A percentile compares a stretch with the other conserved stretches of the same genome.
phyloP scores from a whole-genome alignment of 441 rosid genomes.

The Populus hybrid region DNA sequence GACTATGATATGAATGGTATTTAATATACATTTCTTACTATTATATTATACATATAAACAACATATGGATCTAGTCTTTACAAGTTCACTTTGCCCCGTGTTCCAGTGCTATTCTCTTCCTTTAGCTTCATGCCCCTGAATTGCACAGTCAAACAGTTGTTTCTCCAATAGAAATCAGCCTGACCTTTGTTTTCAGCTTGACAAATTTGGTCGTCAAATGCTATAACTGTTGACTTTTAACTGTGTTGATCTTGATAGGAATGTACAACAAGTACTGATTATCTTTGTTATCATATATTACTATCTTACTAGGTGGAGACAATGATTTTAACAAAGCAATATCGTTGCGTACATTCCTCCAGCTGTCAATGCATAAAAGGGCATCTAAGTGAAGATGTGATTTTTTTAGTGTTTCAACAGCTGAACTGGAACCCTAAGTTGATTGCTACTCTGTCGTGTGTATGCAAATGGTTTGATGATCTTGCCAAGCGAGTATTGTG shows the following conservation, averaged over 20 bases:
- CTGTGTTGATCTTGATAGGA: not conserved
- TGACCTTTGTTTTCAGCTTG: not conserved
- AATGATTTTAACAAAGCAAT: conserved; percentile 81
- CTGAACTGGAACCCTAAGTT: conserved; percentile 92
- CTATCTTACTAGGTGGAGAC: conserved; percentile 25
- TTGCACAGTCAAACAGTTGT: not conserved
- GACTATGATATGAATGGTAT: not conserved
- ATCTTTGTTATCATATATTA: conserved; percentile 4
- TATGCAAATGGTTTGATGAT: conserved; percentile 97
- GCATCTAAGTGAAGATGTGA: conserved; percentile 79
- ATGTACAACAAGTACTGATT: conserved; percentile 8
- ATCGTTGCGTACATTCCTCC: conserved; percentile 90
- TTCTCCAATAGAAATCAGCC: not conserved
- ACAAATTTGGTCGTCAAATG: conserved; percentile 17
- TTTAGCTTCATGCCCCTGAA: not conserved
- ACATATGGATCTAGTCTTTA: not conserved
- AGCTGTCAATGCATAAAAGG: conserved; percentile 94
- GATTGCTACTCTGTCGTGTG: conserved; percentile 74
- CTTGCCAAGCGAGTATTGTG: conserved; percentile 82
- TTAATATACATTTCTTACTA: not conserved
- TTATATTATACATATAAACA: not conserved
- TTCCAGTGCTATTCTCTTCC: not conserved
- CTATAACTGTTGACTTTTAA: not conserved
- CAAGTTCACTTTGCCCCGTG: not conserved
- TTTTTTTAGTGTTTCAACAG: conserved; percentile 80